Conservation (phyloP, 805 yeast species). For the Metschnikowia proteae region DNA sequence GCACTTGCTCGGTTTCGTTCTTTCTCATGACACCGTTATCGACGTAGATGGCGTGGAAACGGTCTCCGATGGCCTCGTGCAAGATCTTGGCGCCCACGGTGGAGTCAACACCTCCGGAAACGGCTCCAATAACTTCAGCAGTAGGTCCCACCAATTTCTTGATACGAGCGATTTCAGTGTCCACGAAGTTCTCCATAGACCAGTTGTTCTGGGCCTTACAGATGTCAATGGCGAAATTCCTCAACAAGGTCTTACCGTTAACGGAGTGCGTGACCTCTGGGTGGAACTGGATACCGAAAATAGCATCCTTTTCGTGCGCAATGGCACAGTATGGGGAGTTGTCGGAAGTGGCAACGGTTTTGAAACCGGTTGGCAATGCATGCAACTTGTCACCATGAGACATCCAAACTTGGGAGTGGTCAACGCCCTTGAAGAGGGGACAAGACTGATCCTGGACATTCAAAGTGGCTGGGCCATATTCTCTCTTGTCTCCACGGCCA, state of each 20-base stretch:
- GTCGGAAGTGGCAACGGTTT: conserved; percentile 82
- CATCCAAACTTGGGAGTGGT: conserved; percentile 98
- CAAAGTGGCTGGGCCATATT: conserved; percentile 94
- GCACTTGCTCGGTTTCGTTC: conserved; percentile 86
- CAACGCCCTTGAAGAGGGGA: conserved; percentile 81
- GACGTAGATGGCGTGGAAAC: conserved; percentile 97
- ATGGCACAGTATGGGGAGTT: conserved; percentile 97
- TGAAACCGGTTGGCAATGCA: conserved; percentile 85
- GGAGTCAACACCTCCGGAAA: conserved; percentile 98
- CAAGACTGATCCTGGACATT: conserved; percentile 64
- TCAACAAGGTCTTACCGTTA: conserved; percentile 81
- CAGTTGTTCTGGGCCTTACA: conserved; percentile 87
- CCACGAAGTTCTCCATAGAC: conserved; percentile 98
- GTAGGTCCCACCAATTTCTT: conserved; percentile 90
- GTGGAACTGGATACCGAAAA: conserved; percentile 97
- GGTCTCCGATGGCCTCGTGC: conserved; percentile 97
- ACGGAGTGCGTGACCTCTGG: conserved; percentile 97
- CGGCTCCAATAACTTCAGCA: conserved; percentile 99
- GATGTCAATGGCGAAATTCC: conserved; percentile 88
- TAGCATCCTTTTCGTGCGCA: conserved; percentile 64
- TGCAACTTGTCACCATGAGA: conserved; percentile 96
- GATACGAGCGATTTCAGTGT: conserved; percentile 92
- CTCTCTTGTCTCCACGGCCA: conserved; percentile 94
- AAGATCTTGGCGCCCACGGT: conserved; percentile 98
- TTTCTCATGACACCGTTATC: conserved; percentile 97